Evolutionary conservation across 805 yeast genomes (phyloP).

Genomic region (Candida insectalens): DNA sequence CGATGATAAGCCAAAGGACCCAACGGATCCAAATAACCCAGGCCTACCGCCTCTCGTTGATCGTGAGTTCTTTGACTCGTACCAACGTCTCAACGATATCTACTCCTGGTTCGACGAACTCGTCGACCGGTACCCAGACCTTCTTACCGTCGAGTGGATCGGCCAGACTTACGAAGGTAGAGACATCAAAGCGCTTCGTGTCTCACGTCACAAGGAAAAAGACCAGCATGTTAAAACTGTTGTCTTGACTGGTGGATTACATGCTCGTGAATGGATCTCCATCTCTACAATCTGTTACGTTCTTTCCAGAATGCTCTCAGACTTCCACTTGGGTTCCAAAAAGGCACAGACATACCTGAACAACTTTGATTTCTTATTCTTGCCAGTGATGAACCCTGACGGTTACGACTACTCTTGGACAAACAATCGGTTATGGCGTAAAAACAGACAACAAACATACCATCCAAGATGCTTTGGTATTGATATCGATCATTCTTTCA

Average conservation of each 20-base stretch:
- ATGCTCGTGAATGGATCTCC: slow-evolving; percentile 87
- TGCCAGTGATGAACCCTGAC: slow-evolving; percentile 86
- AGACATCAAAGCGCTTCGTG: slow-evolving; percentile 55
- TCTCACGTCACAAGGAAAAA: slow-evolving; percentile 35
- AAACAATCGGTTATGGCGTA: slow-evolving; percentile 76
- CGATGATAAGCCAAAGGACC: not conserved
- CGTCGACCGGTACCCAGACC: slow-evolving; percentile 50
- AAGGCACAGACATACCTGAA: slow-evolving; percentile 39
- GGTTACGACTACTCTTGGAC: slow-evolving; percentile 84
- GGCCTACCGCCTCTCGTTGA: slow-evolving; percentile 1
- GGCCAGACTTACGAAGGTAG: slow-evolving; percentile 76
- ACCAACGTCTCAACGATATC: slow-evolving; percentile 57
- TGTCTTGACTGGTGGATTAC: slow-evolving; percentile 75
- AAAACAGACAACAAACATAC: slow-evolving; percentile 71
- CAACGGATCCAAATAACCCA: not conserved
- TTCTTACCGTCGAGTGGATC: slow-evolving; percentile 53
- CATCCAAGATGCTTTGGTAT: slow-evolving; percentile 66
- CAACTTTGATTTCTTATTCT: slow-evolving; percentile 58
- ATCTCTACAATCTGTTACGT: slow-evolving; percentile 58
- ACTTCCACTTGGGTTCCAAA: slow-evolving; percentile 30
- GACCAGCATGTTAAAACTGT: slow-evolving; percentile 43
- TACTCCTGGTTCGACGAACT: slow-evolving; percentile 63
- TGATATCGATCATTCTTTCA: slow-evolving; percentile 80
- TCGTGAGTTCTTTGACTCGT: slow-evolving; percentile 62
- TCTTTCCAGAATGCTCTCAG: slow-evolving; percentile 35